Base-by-base conservation (phyloP, 2,329 filamentous ascomycete genomes). In the Seiridium unicorne region DNA sequence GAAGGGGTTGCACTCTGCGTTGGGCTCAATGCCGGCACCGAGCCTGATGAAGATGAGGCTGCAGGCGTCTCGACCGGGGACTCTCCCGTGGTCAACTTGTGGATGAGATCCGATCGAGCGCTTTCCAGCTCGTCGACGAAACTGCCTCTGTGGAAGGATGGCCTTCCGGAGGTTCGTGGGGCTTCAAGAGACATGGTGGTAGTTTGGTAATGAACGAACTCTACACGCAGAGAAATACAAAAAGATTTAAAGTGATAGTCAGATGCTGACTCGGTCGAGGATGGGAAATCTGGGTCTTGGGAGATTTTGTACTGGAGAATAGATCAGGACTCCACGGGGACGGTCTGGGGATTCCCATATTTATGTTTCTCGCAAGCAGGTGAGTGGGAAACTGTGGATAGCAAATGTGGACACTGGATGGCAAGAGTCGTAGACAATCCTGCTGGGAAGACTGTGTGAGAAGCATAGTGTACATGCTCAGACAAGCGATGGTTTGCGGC, bases 141-240 rank as follows among this genome's bases (percentile, higher is more conserved):
- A 59, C 66, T 71, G 59, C 70, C 71, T 58, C 68, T 68, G 66
- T 72, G 71, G 64, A 70, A 70, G 44, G 69, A 69, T 46, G 70
- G 64, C 55, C 68, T 66, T 38, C 46, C 44, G 54, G 64, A 46
- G 4, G 62, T 59, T n/a, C 61, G 54, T 26, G 56, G 61, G 9
- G 32, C 9, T 62, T 58, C 53, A 49, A 63, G 60, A 66, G 68
- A 65, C 68, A 69, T 69, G 63, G 55, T 35, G 32, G 46, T 48
- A 51, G 62, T 62, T 40, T 61, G 61, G 68, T 73, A 73, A 73
- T 51, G 71, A 72, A 66, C 69, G 70, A 72, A 72, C 71, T 73
- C 70, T 55, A 72, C 71, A 72, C 70, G 71, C 70, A 61, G 65
- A 49, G 55, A 65, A 70, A 70, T 68, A 62, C 67, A 66, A 51